Evolutionary conservation across 352 stramenopile species (phyloP).

Genomic region (Globisporangium paddicum): DNA sequence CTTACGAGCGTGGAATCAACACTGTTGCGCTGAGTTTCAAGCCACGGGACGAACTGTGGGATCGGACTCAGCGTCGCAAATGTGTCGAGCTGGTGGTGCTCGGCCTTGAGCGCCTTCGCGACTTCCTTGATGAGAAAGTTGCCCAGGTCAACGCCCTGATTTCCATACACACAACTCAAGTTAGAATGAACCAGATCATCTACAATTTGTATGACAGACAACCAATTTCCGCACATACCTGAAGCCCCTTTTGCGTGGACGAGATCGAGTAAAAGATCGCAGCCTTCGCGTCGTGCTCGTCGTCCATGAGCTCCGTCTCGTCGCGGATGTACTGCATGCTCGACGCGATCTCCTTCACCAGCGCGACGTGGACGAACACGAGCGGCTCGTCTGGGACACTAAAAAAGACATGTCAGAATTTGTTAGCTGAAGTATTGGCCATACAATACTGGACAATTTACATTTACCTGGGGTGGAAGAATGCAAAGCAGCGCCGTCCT

Average conservation of each 20-base stretch:
- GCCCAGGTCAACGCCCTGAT: constrained; percentile 90
- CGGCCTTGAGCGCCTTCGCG: constrained; percentile 71
- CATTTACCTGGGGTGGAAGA: constrained; percentile 90
- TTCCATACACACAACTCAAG: not conserved
- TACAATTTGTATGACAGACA: not conserved
- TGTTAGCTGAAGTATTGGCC: not conserved
- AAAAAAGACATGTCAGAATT: not conserved
- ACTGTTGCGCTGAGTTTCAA: constrained; percentile 75
- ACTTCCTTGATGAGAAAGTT: constrained; percentile 97
- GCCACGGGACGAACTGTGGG: constrained; percentile 91
- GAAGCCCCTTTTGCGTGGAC: constrained; percentile 87
- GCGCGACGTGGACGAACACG: constrained; percentile 94
- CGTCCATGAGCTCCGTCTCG: constrained; percentile 55
- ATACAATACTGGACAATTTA: not conserved
- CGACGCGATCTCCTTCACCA: constrained; percentile 85
- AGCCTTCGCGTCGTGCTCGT: constrained; percentile 53
- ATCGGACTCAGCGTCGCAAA: constrained; percentile 96
- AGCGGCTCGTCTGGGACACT: constrained; percentile 90
- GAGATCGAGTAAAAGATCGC: constrained; percentile 97
- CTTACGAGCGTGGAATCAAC: constrained; percentile 26
- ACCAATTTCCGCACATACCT: constrained; percentile 24
- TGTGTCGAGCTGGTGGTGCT: constrained; percentile 65
- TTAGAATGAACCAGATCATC: not conserved
- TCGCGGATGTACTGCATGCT: constrained; percentile 92
- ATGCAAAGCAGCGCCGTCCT: constrained; percentile 89